Conservation (phyloP, 2,329 filamentous ascomycete genomes). For the Blastomyces parvus region DNA sequence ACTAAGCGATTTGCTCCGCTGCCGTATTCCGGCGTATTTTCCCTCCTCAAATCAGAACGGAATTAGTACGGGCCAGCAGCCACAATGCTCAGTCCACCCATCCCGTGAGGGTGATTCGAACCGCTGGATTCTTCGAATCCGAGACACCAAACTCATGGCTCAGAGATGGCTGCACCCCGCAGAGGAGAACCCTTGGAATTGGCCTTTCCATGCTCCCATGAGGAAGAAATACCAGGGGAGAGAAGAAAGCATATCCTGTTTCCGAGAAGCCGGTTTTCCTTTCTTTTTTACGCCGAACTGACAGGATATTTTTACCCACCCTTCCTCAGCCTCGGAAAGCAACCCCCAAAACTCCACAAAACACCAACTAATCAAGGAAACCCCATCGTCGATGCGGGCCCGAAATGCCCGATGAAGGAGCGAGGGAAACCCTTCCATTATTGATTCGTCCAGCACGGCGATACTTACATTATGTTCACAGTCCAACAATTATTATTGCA, state of each 20-base stretch:
- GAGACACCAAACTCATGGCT: not conserved
- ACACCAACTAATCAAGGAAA: no score
- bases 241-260: not conserved
- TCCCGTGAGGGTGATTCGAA: not conserved
- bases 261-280: not conserved
- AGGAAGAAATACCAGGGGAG: not conserved
- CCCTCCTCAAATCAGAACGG: not conserved
- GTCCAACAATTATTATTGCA: not conserved
- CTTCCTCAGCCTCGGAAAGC: not conserved
- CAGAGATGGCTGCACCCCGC: not conserved
- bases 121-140: not conserved
- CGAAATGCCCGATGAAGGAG: not conserved
- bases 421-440: not conserved
- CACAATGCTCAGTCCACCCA: not conserved
- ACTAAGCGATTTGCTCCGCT: not conserved
- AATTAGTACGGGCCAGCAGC: not conserved
- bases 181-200: not conserved
- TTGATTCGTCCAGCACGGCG: not conserved
- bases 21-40: not conserved
- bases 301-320: conserved; percentile 1
- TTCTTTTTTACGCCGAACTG: not conserved
- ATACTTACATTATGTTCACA: not conserved
- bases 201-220: not conserved
- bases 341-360: not conserved
- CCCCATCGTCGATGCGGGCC: not conserved